Evolutionary conservation across 1,284 basidiomycete species (phyloP).

Genomic region (Thelephora terrestris): DNA sequence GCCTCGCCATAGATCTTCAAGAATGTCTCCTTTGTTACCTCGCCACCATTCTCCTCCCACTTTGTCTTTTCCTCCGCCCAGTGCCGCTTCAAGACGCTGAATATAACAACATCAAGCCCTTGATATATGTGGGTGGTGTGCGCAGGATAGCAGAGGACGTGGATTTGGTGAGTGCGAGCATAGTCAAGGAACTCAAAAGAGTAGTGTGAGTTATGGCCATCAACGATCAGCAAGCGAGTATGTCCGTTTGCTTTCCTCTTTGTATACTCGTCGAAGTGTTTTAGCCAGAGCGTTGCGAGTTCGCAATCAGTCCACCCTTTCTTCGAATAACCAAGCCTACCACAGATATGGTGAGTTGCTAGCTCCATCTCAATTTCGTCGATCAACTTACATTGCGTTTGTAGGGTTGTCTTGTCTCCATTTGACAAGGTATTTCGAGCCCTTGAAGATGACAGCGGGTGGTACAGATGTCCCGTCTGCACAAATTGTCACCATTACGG

Average conservation of each 20-base stretch:
- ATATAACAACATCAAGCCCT: conserved; percentile 24
- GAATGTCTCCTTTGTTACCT: conserved; percentile 17
- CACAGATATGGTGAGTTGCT: conserved; percentile 23
- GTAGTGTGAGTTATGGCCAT: conserved; percentile 36
- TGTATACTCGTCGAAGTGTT: conserved; percentile 24
- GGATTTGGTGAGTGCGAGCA: conserved; percentile 23
- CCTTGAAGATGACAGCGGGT: conserved; percentile 28
- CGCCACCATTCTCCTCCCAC: conserved; percentile 8
- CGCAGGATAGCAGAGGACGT: conserved; percentile 29
- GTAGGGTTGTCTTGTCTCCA: conserved; percentile 28
- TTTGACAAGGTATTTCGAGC: conserved; percentile 18
- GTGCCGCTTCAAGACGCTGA: conserved; percentile 8
- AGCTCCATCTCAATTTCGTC: conserved; percentile 23
- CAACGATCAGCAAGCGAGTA: conserved; percentile 30
- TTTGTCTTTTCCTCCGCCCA: conserved; percentile 11
- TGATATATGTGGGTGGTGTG: conserved; percentile 32
- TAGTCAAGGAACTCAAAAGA: conserved; percentile 27
- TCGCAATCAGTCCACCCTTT: conserved; percentile 26
- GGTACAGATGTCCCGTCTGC: conserved; percentile 20
- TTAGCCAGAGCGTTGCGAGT: conserved; percentile 26
- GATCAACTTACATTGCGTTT: conserved; percentile 23
- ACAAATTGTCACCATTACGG: conserved; percentile 27
- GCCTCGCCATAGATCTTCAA: conserved; percentile 21
- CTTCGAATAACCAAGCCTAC: conserved; percentile 22
- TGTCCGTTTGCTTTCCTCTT: conserved; percentile 21